Percentiles rank a stretch among this genome's conserved stretches.
These are phyloP conservation scores for Monoraphidium neglectum DNA, from an alignment of 139 green algal genomes.

Conservation along the genomic window DNA sequence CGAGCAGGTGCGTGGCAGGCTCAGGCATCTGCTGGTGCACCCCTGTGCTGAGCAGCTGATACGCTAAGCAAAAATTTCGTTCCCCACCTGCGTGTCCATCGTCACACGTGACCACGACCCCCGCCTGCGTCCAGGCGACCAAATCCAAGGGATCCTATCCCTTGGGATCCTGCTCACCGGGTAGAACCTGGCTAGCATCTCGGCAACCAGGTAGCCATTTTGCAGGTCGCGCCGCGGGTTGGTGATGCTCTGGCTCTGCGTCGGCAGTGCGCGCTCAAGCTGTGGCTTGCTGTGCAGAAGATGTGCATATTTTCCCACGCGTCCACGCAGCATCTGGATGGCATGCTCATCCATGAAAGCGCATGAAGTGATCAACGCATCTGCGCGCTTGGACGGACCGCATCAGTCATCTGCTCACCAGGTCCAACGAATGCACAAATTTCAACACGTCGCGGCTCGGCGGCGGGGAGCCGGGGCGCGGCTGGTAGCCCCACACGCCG, in stretches of 20 bases:
- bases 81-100: neutral
- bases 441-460: constrained; percentile 51
- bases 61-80: neutral
- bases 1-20: neutral
- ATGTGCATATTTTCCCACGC: no score
- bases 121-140: neutral
- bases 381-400: no score
- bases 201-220: constrained; percentile 62
- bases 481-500: constrained; percentile 55
- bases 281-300: no score
- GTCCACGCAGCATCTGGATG: no score
- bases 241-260: constrained; percentile 37
- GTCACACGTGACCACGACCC: neutral
- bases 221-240: constrained; percentile 49
- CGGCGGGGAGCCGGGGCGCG: constrained; percentile 40
- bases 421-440: constrained; percentile 61
- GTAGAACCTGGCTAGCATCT: constrained; percentile 61
- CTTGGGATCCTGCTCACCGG: constrained; percentile 33
- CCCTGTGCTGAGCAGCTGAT: neutral
- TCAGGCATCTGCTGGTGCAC: neutral
- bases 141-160: no score
- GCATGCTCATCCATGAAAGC: no score
- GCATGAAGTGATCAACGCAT: no score
- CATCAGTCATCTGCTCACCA: no score
- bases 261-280: no score